Percentiles rank a stretch among this genome's conserved stretches.
Evolutionary conservation across 345 rosid species (phyloP).

Genomic region (Luvunga scandens): DNA sequence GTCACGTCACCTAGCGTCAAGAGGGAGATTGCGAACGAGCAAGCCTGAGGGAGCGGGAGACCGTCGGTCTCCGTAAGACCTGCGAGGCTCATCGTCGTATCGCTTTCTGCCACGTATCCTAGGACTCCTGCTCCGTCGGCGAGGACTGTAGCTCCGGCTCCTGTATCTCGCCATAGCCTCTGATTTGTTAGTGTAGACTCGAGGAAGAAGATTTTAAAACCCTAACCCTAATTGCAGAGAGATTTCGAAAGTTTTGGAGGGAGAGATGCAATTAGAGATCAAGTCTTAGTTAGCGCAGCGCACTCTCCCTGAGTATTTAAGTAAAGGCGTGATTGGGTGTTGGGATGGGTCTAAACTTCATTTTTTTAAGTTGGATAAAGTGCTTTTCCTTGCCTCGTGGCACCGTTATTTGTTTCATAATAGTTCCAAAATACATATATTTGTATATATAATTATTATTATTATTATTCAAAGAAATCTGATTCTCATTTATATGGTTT

Average conservation of each 20-base stretch:
- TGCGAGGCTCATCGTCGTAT: constrained; percentile 58
- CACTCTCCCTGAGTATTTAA: neutral
- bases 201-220: constrained; percentile 11
- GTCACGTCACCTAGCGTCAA: constrained; percentile 74
- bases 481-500: too few species aligned
- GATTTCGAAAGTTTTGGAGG: constrained; percentile 36
- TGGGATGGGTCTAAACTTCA: neutral
- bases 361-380: neutral
- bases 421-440: neutral
- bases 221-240: constrained; percentile 24
- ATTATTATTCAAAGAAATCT: too few species aligned
- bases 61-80: constrained; percentile 69
- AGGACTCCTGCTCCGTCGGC: constrained; percentile 55
- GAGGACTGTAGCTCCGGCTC: constrained; percentile 87
- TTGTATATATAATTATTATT: too few species aligned
- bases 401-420: too few species aligned
- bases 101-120: constrained; percentile 57
- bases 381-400: neutral
- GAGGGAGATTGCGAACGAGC: constrained; percentile 92
- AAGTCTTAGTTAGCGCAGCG: neutral
- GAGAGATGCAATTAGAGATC: neutral
- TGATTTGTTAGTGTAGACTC: neutral
- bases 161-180: constrained; percentile 57
- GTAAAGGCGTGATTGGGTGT: neutral
- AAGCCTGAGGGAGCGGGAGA: constrained; percentile 87